Percentiles rank a stretch among this genome's conserved stretches.
These are phyloP conservation scores for Juncus effusus DNA, from an alignment of 176 grass and related monocot genomes.

Conservation along the genomic window DNA sequence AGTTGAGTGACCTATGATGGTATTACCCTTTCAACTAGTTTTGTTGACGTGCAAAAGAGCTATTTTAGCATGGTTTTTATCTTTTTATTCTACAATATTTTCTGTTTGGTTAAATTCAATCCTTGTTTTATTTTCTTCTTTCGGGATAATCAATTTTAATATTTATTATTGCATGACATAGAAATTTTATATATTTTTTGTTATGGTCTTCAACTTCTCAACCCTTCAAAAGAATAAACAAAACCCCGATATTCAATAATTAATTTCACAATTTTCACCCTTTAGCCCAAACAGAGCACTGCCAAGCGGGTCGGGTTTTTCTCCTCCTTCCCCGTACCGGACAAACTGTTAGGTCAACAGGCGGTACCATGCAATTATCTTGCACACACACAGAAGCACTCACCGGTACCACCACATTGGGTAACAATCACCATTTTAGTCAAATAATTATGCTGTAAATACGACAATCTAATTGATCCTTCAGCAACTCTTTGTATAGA, in stretches of 20 bases:
- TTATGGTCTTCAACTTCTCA: conserved; percentile 25
- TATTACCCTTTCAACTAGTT: too few relatives aligned
- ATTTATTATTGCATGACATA: too few relatives aligned
- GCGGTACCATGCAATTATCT: conserved; percentile 63
- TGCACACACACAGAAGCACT: conserved; percentile 60
- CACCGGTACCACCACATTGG: conserved; percentile 31
- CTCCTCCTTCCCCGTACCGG: conserved; percentile 50
- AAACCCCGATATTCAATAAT: conserved; percentile 2
- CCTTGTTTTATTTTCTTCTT: too few relatives aligned
- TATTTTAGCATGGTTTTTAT: too few relatives aligned
- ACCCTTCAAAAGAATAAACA: conserved; percentile 12
- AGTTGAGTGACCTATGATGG: too few relatives aligned
- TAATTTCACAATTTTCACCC: background rate
- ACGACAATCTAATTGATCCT: conserved; percentile 61
- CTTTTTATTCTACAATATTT: too few relatives aligned
- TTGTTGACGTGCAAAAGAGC: too few relatives aligned
- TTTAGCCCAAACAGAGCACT: conserved; percentile 47
- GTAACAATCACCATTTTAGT: conserved; percentile 31
- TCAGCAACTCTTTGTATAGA: conserved; percentile 41
- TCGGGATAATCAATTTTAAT: too few relatives aligned
- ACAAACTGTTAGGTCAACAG: conserved; percentile 33
- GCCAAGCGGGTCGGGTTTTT: conserved; percentile 40
- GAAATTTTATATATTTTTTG: too few relatives aligned
- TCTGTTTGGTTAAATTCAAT: too few relatives aligned
- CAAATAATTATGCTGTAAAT: conserved; percentile 79